These are phyloP conservation scores for Fomes fomentarius DNA, from an alignment of 1,284 basidiomycete genomes.

Conservation along the genomic window DNA sequence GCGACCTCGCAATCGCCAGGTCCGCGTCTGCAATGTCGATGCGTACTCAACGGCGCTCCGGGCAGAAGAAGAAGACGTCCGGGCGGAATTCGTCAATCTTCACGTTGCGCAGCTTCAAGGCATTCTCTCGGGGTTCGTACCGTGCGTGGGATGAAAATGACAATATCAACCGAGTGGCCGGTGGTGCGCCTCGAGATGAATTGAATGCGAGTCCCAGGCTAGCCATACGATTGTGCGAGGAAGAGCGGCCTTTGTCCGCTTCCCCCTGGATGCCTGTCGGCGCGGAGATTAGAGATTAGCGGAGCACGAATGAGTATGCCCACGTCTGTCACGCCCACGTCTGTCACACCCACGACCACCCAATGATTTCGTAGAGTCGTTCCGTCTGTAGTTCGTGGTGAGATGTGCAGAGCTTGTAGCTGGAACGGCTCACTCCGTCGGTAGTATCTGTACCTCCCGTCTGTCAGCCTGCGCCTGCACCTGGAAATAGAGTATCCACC, in stretches of 20 bases:
- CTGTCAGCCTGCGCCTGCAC: no score
- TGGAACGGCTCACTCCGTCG: no score
- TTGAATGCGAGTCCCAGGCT: slow-evolving; percentile 2
- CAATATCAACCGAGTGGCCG: neutral
- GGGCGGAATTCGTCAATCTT: neutral
- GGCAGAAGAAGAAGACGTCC: slow-evolving; percentile 7
- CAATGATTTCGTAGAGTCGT: no score
- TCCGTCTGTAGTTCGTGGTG: no score
- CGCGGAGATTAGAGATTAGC: slow-evolving; percentile 15
- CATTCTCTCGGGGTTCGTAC: neutral
- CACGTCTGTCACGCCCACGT: slow-evolving; percentile 8
- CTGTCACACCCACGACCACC: slow-evolving; percentile 10
- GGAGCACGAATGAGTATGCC: slow-evolving; percentile 5
- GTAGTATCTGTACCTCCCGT: no score
- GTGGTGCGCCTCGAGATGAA: no score
- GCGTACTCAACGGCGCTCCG: slow-evolving; percentile 4
- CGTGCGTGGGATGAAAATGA: slow-evolving; percentile 16
- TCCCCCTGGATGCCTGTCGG: neutral
- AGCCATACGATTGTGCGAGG: slow-evolving; percentile 5
- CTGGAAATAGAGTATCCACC: no score
- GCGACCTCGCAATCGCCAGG: slow-evolving; percentile 4
- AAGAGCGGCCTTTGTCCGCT: slow-evolving; percentile 13
- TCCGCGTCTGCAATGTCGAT: slow-evolving; percentile 3
- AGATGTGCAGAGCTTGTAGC: no score
- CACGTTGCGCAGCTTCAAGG: neutral